Conservation (phyloP, 371 early-diverging fungal species). For the Mucor mucedo region DNA sequence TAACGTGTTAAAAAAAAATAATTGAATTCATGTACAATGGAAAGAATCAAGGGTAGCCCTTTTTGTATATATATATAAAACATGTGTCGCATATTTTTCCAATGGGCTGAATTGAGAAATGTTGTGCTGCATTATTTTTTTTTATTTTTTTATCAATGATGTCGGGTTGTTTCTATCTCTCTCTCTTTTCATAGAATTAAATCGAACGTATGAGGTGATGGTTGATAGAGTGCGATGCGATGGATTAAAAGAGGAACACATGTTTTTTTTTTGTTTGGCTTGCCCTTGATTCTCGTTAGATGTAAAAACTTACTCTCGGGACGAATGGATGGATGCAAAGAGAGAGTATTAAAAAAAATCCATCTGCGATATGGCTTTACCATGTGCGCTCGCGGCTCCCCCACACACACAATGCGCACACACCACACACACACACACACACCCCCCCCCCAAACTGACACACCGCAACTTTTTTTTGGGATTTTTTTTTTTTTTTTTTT, state of each 20-base stretch:
- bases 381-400: too few species aligned
- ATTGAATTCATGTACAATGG: too few species aligned
- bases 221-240: too few species aligned
- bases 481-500: background rate
- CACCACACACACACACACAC: background rate
- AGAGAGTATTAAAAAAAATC: constrained; percentile 26
- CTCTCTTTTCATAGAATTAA: too few species aligned
- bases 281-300: background rate
- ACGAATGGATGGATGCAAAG: constrained; percentile 46
- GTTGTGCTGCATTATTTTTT: background rate
- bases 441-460: background rate
- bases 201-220: too few species aligned
- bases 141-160: too few species aligned
- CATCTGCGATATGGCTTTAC: constrained; percentile 3
- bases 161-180: too few species aligned
- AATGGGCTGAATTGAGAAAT: background rate
- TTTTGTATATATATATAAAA: too few species aligned
- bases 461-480: background rate
- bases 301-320: constrained; percentile 29
- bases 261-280: too few species aligned
- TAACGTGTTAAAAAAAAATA: background rate
- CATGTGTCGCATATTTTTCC: background rate
- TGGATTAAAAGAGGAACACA: too few species aligned
- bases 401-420: too few species aligned
- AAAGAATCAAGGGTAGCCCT: too few species aligned